Base-by-base conservation (phyloP, 2,329 filamentous ascomycete species). In the Alternaria triticina region DNA sequence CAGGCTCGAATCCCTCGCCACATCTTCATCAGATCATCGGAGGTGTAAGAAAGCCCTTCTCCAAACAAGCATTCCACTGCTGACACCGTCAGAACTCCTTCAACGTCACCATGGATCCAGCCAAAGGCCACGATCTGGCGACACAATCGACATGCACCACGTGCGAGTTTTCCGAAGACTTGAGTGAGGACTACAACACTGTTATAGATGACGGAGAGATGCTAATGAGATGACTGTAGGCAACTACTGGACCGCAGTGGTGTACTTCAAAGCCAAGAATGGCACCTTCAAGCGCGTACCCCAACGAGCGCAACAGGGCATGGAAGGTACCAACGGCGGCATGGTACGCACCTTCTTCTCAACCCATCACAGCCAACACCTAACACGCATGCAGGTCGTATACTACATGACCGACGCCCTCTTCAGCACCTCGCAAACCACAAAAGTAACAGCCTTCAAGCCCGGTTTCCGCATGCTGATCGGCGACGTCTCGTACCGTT, bases 401-500 rank as follows among this genome's bases (percentile, higher is more conserved):
- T 84, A 84, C 75, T 84, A 84, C 66, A 82, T 83, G 67, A 76
- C 81, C 74, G 81, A 59, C 74, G 72, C 72, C 3, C 69, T 74
- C 59, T 74, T 74, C 56, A 68, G 69, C 57, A 74, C 80, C 6
- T 71, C 71, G 0, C 74, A 73, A 4, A 72, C 78, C 12, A 79
- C 66, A 15, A 70, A 75, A 15, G 81, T 83, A 1, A 83, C 81
- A 1, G 82, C 82, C 0, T 83, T 84, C 70, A 81, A 65, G 50
- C 72, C 64, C 3, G 68, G 82, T 6, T 83, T 83, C 78, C 80
- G 82, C 40, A 83, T 83, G 82, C 78, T 83, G 7, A 76, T 81
- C 13, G 82, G 82, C 36, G 78, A 83, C 46, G 77, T 79, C 3
- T 59, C 43, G 27, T 70, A 74, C 51, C 59, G 64, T 2, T 62